Conservation (phyloP, 2,329 filamentous ascomycete genomes). For the Cladosporium sp. region DNA sequence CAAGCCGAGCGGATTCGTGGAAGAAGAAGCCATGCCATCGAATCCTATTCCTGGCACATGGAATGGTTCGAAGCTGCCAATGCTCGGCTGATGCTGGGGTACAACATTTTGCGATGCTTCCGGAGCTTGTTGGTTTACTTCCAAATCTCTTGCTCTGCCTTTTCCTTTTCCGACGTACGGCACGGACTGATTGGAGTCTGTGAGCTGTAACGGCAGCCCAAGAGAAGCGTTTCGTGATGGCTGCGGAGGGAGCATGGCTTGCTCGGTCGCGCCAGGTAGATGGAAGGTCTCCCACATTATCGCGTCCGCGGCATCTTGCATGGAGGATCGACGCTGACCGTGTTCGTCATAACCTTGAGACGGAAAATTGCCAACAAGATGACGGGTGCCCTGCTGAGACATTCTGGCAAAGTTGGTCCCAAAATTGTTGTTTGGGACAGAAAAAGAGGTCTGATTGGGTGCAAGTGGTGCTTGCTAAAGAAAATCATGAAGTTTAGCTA, state of each 20-base stretch:
- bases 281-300: constrained; percentile 12
- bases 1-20: not conserved
- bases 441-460: not conserved
- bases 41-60: not conserved
- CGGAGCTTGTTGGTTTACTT: not conserved
- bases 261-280: constrained; percentile 1
- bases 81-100: not conserved
- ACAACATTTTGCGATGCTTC: not conserved
- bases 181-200: constrained; percentile 1
- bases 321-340: constrained; percentile 5
- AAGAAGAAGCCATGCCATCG: too few species aligned
- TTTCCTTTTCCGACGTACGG: constrained; percentile 7
- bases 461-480: not conserved
- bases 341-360: not conserved
- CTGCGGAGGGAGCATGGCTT: constrained; percentile 7
- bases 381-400: not conserved
- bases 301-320: constrained; percentile 9
- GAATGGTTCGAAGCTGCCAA: not conserved
- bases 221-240: not conserved
- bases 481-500: not conserved
- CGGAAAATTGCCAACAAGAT: not conserved
- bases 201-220: constrained; percentile 2
- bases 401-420: not conserved
- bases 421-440: too few species aligned
- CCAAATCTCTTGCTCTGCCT: constrained; percentile 7